Evolutionary conservation across 2,329 filamentous ascomycete genomes (phyloP), one percentile per base, ranked within the genome.

Genomic region (Xylaria sp.): DNA sequence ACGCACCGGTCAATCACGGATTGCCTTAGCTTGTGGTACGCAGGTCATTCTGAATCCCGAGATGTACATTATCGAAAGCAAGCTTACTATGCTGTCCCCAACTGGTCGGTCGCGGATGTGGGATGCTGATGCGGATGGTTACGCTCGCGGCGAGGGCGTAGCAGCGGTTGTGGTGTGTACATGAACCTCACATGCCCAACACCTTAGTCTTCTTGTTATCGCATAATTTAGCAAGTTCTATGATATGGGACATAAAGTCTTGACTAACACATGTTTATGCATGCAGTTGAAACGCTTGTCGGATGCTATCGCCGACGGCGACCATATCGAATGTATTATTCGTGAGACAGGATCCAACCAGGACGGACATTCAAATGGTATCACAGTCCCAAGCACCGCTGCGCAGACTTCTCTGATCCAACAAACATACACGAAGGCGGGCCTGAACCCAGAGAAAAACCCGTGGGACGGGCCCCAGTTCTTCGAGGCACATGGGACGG

Each of bases 121-220:
- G 63, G 81, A 82, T 60, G 58, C 68, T 1, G 63, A 69, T 14
- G 82, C 68, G 6, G 66, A 72, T 74, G 23, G 75, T 76, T 70
- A 70, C 51, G 74, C 71, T 23, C 69, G 62, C 19, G 77, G 76
- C 0, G 77, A 79, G 52, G 77, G 76, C 37, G 65, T 71, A 14
- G 75, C 69, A 1, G 69, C 71, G 5, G 50, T 78, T 2, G 59
- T 78, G n/a, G n/a, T n/a, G n/a, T n/a, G n/a, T n/a, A n/a, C n/a
- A n/a, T n/a, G n/a, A n/a, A n/a, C n/a, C n/a, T n/a, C n/a, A n/a
- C n/a, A n/a, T n/a, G n/a, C n/a, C n/a, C n/a, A n/a, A n/a, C n/a
- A n/a, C n/a, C n/a, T n/a, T n/a, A n/a, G n/a, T n/a, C n/a, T n/a
- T n/a, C n/a, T n/a, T n/a, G n/a, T n/a, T n/a, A n/a, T n/a, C n/a